Evolutionary conservation across 1,284 basidiomycete genomes (phyloP), one percentile per base, ranked within the genome.

Genomic region (Naganishia albida): DNA sequence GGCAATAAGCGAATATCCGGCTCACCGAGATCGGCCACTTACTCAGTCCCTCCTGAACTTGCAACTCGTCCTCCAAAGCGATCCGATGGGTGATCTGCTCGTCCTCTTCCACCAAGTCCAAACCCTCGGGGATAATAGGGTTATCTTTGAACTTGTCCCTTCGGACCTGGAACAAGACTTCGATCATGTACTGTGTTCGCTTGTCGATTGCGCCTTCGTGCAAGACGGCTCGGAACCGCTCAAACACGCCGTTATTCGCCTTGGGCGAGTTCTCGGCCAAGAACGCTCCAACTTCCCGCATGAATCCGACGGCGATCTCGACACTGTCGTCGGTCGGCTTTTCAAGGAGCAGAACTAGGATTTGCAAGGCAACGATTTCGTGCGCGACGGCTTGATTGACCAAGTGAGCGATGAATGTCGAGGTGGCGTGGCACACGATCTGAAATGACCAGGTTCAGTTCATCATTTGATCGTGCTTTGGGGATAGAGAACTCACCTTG

Each of bases 131-230:
- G 51, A 99, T 81, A 69, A 91, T 86, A 23, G 93, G 94, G 77
- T 99, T 97, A 77, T 99, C 95, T 83, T 97, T 97, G 84, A 92
- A 99, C 78, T 91, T 93, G 82, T 99, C 96, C 81, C 96, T 95
- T 70, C 95, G 85, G 12, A 97, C 91, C 78, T 96, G 93, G 89
- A 97, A 96, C 60, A 96, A 83, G 4, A 99, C 95, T 80, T 99
- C 96, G 73, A 99, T 93, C 96, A 98, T 98, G 81, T 97, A 99
- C 76, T 99, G 95, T 28, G 97, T 93, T 70, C 96, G 87, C 74
- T 98, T 94, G 74, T 90, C 92, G 78, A 99, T 95, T 46, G 85
- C 82, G 51, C 92, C 93, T 77, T 99, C 96, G 79, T 99, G 96
- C 49, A 99, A 82, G 7, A 98, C 93, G 0, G 92, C 91, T 54